Base-by-base conservation (phyloP, 768 basidiomycete genomes). In the Termitomyces sp. region DNA sequence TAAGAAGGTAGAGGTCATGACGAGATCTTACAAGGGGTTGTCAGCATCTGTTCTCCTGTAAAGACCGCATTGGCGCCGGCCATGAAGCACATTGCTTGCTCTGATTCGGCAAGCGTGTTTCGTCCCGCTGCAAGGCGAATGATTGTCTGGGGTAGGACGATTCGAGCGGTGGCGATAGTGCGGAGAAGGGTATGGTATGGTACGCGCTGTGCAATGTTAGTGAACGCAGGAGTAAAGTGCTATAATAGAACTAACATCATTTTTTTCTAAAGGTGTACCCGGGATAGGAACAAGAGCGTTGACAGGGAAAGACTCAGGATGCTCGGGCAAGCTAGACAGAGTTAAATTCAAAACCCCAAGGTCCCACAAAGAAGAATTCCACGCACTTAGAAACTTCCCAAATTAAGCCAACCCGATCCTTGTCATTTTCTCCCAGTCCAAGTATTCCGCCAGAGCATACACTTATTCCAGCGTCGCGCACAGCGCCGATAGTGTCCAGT, bases 61-160 rank as follows among this genome's bases (percentile, higher is more conserved):
- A 98, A 98, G 59, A 98, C 87, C 21, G 96, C 96, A 67, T 98
- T 98, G 21, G 95, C 96, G 23, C 96, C 96, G 0, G 96, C 94
- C 90, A 98, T 89, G 75, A 98, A 98, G 67, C 93, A 94, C 89
- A 98, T 94, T 7, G 89, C 94, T 68, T 98, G 96, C 71, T 98
- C 91, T 9, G 90, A 79, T 75, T 98, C 96, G 57, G 78, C 78
- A 63, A 97, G 82, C 1, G 85, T 90, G 69, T 93, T 93, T 65
- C 96, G 78, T 54, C 96, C 96, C 19, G 96, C 96, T 7, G 96
- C 94, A 26, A 98, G 84, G 55, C 96, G 84, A 57, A 98, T 97
- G 66, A 98, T 98, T 11, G 96, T 94, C 57, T 76, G 79, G 1
- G 96, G 96, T 63, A 98, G 81, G 33, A 92, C 87, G 59, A 98